Evolutionary conservation across 768 basidiomycete genomes (phyloP).

Genomic region (Podaxis sp.): DNA sequence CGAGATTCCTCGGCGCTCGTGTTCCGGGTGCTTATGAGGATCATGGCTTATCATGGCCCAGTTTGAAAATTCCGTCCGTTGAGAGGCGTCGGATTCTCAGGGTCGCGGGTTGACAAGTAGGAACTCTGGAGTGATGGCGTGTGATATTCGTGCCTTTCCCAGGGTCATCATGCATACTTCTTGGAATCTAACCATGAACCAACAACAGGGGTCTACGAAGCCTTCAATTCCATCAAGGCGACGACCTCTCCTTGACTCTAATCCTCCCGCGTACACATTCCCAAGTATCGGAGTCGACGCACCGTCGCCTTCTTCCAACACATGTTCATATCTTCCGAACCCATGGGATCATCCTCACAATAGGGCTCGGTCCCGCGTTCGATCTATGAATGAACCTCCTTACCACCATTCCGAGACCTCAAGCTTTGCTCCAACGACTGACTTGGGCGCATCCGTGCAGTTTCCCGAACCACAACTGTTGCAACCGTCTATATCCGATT

Average conservation of each 20-base stretch:
- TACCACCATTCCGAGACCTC: background rate
- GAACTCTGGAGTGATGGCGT: background rate
- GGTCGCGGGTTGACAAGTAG: background rate
- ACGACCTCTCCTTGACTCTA: background rate
- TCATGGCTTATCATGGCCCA: too few relatives aligned
- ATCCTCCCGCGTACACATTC: background rate
- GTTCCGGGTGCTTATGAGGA: too few relatives aligned
- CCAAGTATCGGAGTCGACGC: background rate
- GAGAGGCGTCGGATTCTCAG: background rate
- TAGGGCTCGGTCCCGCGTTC: background rate
- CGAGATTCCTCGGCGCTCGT: too few relatives aligned
- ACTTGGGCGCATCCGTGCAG: conserved; percentile 22
- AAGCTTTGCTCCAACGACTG: background rate
- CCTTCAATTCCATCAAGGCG: background rate
- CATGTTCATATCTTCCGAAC: conserved; percentile 1
- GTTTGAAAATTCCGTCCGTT: background rate
- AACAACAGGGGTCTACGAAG: background rate
- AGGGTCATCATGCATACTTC: background rate
- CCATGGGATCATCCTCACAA: conserved; percentile 9
- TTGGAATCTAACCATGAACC: background rate
- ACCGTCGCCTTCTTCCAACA: background rate
- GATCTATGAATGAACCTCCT: background rate
- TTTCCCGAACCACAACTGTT: conserved; percentile 55
- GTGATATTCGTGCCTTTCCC: background rate
- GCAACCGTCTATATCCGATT: conserved; percentile 43